Percentiles rank a stretch among this genome's conserved stretches.
phyloP scores from a whole-genome alignment of 495 filamentous ascomycete species.

The Cairneyella variabilis region DNA sequence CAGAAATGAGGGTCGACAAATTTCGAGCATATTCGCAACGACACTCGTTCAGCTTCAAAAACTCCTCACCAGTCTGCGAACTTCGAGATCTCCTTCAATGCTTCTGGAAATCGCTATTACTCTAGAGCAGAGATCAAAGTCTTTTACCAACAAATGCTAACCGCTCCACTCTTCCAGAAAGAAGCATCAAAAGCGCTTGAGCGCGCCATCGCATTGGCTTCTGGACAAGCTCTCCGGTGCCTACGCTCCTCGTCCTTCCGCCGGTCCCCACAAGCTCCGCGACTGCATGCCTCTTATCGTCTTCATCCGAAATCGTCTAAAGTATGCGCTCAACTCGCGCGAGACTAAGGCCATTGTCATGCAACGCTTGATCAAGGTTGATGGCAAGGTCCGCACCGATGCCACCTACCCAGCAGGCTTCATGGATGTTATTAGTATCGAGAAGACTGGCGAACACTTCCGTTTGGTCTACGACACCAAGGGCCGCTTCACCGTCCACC shows the following conservation, averaged over 20 bases:
- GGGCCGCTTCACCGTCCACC: conserved; percentile 99
- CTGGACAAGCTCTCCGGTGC: conserved; percentile 97
- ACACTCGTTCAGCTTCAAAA: background rate
- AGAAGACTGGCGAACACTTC: conserved; percentile 99
- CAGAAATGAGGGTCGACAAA: background rate
- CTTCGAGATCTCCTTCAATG: background rate
- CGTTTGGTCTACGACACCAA: conserved; percentile 99
- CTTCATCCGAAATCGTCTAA: conserved; percentile 98
- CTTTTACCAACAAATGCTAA: conserved; percentile 6
- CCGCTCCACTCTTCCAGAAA: conserved; percentile 54
- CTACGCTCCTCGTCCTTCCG: conserved; percentile 92
- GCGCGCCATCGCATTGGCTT: conserved; percentile 98
- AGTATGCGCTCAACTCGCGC: conserved; percentile 98
- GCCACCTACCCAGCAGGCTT: conserved; percentile 95
- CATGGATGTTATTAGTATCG: conserved; percentile 99
- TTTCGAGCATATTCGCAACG: background rate
- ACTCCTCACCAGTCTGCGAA: background rate
- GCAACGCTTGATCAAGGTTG: conserved; percentile 99
- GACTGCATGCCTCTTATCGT: conserved; percentile 99
- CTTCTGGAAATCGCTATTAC: background rate
- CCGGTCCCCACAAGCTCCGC: conserved; percentile 98
- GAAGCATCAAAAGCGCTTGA: conserved; percentile 99
- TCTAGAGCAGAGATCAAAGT: background rate
- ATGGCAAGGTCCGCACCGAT: conserved; percentile 99
- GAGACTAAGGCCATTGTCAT: conserved; percentile 97